Evolutionary conservation across 208 protist genomes (phyloP), one percentile per base, ranked within the genome.

Genomic region (Giardia muris): DNA sequence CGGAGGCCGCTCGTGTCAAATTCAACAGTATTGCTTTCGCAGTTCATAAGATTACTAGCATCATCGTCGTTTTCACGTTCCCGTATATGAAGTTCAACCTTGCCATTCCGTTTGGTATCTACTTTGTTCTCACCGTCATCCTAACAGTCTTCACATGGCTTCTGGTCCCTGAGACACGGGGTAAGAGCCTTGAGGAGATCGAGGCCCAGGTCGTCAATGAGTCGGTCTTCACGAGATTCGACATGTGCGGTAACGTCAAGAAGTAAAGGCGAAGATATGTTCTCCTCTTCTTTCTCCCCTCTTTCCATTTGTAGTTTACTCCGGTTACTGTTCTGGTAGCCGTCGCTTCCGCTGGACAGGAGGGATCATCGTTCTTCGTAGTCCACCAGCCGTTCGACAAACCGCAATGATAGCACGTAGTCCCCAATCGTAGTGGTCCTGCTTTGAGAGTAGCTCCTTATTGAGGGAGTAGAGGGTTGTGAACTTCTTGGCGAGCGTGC

Each of bases 401-500:
- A 98, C 97, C 47, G 97, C 97, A 94, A 98, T 99, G n/a, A 98
- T 97, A 0, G 98, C 98, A 93, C 98, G 96, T 86, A 99, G 95
- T 94, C 98, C 98, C 98, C 98, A 99, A 95, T 99, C 98, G 95
- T 99, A 99, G 94, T 99, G 98, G 92, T 97, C 96, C 93, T 99
- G 97, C 47, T 98, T 97, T 1, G 97, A 98, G 46, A 99, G 96
- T 46, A 99, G 95, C 93, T 99, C 97, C 93, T 96, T 96, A 93
- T 97, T 98, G 76, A 98, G 95, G 86, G 95, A 95, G 94, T 99
- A 99, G 4, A 99, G 95, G 0, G 97, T 98, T 76, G 98, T 97
- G 94, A 99, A 98, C 95, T 99, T 99, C 46, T 98, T 93, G 44
- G 98, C 97, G 3, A 99, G 95, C 48, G 87, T 47, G 94, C 99